These are phyloP conservation scores for Micractinium sp. DNA, from an alignment of 139 green algal species.

Conservation along the genomic window DNA sequence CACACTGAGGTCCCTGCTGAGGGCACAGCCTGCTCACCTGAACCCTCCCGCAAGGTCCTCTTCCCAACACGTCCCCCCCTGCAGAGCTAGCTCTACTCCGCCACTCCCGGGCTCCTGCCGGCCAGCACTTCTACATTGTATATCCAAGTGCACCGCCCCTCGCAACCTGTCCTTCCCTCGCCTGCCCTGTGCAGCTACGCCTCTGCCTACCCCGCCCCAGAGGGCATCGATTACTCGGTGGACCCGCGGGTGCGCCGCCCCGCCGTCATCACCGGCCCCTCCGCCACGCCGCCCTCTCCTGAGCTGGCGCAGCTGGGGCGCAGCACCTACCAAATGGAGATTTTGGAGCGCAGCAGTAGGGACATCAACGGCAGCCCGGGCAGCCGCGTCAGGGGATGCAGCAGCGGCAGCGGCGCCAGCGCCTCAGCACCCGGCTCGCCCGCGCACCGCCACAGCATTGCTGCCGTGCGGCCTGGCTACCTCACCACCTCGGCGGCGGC, in stretches of 20 bases:
- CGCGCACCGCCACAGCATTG: background rate
- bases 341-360: background rate
- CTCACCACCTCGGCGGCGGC: slow-evolving; percentile 6
- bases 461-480: slow-evolving; percentile 8
- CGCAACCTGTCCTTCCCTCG: background rate
- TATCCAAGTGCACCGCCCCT: background rate
- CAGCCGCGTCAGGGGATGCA: background rate
- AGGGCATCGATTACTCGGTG: background rate
- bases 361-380: background rate
- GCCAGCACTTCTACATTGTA: too few relatives aligned
- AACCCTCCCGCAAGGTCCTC: background rate
- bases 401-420: background rate
- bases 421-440: background rate
- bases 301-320: background rate
- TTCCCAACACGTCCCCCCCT: too few relatives aligned
- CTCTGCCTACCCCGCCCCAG: background rate
- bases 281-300: background rate
- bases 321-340: slow-evolving; percentile 20
- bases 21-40: too few relatives aligned
- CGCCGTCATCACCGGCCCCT: background rate
- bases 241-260: background rate
- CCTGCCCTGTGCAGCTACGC: background rate
- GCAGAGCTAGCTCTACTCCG: too few relatives aligned
- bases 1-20: too few relatives aligned
- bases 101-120: background rate